These are phyloP conservation scores for Emmonsiellopsis sp. DNA, from an alignment of 2,329 filamentous ascomycete species.

Conservation along the genomic window DNA sequence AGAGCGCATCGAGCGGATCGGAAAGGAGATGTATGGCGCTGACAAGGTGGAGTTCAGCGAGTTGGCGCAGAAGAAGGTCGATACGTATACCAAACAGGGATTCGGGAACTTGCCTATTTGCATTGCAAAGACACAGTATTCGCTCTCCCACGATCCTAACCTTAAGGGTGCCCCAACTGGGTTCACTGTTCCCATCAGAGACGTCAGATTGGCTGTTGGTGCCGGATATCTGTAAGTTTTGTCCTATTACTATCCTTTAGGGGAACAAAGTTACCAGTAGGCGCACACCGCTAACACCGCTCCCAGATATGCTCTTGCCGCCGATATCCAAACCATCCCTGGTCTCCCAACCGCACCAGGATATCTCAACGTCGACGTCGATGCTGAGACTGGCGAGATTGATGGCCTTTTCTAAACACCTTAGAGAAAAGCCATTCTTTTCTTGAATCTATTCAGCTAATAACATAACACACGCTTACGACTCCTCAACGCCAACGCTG, in stretches of 20 bases:
- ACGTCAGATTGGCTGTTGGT: conserved; percentile 88
- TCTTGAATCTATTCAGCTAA: neutral
- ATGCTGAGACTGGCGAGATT: conserved; percentile 74
- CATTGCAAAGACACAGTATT: conserved; percentile 97
- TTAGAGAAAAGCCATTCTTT: neutral
- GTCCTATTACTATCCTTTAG: conserved; percentile 1
- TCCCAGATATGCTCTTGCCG: conserved; percentile 74
- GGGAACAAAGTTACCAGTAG: neutral
- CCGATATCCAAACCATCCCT: conserved; percentile 97
- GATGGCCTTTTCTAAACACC: conserved; percentile 72
- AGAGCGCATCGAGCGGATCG: conserved; percentile 84
- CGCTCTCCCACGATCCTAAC: conserved; percentile 81
- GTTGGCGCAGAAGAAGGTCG: conserved; percentile 89
- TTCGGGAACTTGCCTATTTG: conserved; percentile 92
- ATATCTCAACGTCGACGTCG: conserved; percentile 84
- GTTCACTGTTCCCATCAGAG: conserved; percentile 88
- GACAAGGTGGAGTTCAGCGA: conserved; percentile 85
- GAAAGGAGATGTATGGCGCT: conserved; percentile 89
- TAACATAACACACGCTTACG: too few species aligned
- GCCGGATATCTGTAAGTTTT: conserved; percentile 73
- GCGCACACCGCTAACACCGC: conserved; percentile 25
- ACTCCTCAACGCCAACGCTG: too few species aligned
- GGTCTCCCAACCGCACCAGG: conserved; percentile 90
- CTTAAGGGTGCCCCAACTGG: conserved; percentile 92
- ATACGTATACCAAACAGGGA: conserved; percentile 86